Evolutionary conservation across 768 basidiomycete species (phyloP).

Genomic region (Amanita polypyramis): DNA sequence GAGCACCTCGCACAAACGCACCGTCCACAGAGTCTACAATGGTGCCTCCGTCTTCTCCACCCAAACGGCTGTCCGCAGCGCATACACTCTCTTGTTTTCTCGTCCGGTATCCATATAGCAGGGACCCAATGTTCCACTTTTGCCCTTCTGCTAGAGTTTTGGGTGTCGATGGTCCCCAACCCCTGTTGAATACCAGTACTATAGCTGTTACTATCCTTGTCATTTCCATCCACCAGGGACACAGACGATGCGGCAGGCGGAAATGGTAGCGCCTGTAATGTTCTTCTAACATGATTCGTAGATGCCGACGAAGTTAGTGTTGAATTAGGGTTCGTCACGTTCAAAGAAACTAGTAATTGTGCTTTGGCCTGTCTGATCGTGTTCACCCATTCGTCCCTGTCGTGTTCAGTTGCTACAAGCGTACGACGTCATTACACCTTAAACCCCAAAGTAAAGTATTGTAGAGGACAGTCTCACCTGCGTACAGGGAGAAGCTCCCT

Average conservation of each 20-base stretch:
- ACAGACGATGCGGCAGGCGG: slow-evolving; percentile 38
- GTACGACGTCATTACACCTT: slow-evolving; percentile 3
- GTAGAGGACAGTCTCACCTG: slow-evolving; percentile 30
- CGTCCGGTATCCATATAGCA: slow-evolving; percentile 88
- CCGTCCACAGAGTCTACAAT: slow-evolving; percentile 77
- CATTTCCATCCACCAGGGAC: slow-evolving; percentile 15
- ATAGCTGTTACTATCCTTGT: too few relatives aligned
- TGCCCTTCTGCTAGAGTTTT: slow-evolving; percentile 24
- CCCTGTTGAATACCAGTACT: slow-evolving; percentile 7
- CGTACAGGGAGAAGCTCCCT: slow-evolving; percentile 66
- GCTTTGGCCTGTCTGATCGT: slow-evolving; percentile 63
- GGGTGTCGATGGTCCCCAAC: neutral
- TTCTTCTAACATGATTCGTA: slow-evolving; percentile 63
- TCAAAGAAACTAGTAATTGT: slow-evolving; percentile 58
- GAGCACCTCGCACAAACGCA: slow-evolving; percentile 86
- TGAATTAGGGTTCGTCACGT: slow-evolving; percentile 65
- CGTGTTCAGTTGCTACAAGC: slow-evolving; percentile 36
- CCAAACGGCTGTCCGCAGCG: slow-evolving; percentile 69
- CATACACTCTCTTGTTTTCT: slow-evolving; percentile 78
- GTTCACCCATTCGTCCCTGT: slow-evolving; percentile 55
- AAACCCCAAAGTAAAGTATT: neutral
- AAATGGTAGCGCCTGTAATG: slow-evolving; percentile 65
- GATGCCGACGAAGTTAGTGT: slow-evolving; percentile 73
- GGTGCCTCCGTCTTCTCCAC: slow-evolving; percentile 72
- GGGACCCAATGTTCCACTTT: slow-evolving; percentile 80